phyloP scores from a whole-genome alignment of 768 basidiomycete species.

The Lactarius vividus region DNA sequence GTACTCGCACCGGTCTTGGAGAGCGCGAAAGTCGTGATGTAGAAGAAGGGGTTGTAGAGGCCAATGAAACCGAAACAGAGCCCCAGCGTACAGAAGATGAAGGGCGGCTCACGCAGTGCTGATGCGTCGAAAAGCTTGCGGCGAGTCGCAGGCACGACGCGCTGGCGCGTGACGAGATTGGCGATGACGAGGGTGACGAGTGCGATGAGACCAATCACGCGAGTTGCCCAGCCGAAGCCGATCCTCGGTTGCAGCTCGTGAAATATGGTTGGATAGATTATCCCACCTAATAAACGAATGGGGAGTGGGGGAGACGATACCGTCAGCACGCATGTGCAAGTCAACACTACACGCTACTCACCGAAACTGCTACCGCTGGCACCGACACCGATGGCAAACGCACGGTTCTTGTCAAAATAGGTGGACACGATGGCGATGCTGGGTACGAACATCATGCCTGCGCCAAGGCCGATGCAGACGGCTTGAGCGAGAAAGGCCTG shows the following conservation, averaged over 20 bases:
- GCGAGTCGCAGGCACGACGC: constrained; percentile 19
- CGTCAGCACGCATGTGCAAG: background rate
- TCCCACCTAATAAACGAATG: constrained; percentile 19
- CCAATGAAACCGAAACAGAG: constrained; percentile 20
- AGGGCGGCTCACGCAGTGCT: constrained; percentile 28
- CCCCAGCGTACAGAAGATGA: constrained; percentile 30
- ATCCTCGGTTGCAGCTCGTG: constrained; percentile 30
- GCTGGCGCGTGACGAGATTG: constrained; percentile 28
- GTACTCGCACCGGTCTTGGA: constrained; percentile 21
- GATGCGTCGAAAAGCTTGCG: constrained; percentile 28
- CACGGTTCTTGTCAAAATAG: constrained; percentile 42
- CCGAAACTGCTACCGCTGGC: constrained; percentile 38
- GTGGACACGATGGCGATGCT: constrained; percentile 44
- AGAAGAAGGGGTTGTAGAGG: constrained; percentile 33
- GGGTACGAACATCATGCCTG: constrained; percentile 47
- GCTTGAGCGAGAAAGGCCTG: constrained; percentile 49
- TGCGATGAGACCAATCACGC: constrained; percentile 32
- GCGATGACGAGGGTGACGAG: constrained; percentile 29
- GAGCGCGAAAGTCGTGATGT: constrained; percentile 31
- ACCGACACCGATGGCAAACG: constrained; percentile 45
- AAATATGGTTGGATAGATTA: constrained; percentile 35
- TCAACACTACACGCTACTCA: constrained; percentile 9
- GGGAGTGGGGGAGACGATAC: background rate
- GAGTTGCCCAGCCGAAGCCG: constrained; percentile 33
- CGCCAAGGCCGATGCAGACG: constrained; percentile 41